phyloP scores from a whole-genome alignment of 2,329 filamentous ascomycete species.

The Dactylellina parvicollis region DNA sequence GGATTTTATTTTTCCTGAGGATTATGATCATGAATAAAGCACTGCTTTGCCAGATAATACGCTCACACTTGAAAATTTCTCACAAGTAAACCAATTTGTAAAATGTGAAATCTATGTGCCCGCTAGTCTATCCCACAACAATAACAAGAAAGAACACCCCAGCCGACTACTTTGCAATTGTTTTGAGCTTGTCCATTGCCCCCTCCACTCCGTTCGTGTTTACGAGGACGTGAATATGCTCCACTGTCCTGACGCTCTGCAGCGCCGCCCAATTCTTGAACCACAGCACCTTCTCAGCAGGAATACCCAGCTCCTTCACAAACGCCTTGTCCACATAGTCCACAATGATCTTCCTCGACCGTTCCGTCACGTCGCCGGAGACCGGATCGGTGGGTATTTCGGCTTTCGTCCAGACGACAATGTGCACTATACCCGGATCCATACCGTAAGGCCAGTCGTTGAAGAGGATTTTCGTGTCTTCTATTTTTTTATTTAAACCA shows the following conservation, averaged over 20 bases:
- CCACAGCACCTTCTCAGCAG: constrained; percentile 73
- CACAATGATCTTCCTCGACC: constrained; percentile 73
- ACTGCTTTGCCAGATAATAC: constrained; percentile 52
- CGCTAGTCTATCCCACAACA: too few species aligned
- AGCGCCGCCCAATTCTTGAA: constrained; percentile 91
- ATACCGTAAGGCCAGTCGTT: constrained; percentile 97
- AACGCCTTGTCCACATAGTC: constrained; percentile 76
- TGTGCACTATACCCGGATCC: constrained; percentile 69
- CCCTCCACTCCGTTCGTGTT: constrained; percentile 60
- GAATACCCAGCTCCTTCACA: constrained; percentile 64
- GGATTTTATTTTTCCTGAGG: constrained; percentile 30
- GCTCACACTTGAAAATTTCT: background rate
- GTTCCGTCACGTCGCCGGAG: constrained; percentile 73
- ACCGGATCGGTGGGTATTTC: constrained; percentile 72
- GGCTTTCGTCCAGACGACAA: constrained; percentile 95
- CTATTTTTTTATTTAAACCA: constrained; percentile 33
- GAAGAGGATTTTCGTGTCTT: constrained; percentile 71
- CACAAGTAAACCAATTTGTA: background rate
- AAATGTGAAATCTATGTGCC: constrained; percentile 13
- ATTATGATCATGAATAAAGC: constrained; percentile 54
- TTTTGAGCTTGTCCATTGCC: constrained; percentile 66
- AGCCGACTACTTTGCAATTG: constrained; percentile 65
- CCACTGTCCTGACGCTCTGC: constrained; percentile 85
- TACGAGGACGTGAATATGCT: constrained; percentile 88
- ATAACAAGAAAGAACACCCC: background rate